Evolutionary conservation across 140 eudicot species (phyloP).

Genomic region (Cichorium intybus): DNA sequence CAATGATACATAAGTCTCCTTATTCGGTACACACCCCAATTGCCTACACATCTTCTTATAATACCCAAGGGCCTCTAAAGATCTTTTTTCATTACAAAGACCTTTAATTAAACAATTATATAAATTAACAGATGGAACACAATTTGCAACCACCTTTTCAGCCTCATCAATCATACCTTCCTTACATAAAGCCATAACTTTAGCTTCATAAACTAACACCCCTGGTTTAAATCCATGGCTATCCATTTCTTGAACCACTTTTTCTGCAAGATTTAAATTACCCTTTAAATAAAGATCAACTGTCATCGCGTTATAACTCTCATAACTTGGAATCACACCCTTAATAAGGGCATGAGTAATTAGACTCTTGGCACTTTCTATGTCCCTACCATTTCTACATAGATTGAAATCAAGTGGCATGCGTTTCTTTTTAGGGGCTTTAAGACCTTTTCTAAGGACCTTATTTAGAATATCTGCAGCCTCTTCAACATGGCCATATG

Average conservation of each 20-base stretch:
- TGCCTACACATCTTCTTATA: conserved; percentile 55
- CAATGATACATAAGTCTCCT: conserved; percentile 56
- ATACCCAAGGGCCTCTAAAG: conserved; percentile 43
- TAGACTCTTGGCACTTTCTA: conserved; percentile 45
- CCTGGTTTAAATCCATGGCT: conserved; percentile 56
- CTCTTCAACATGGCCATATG: conserved; percentile 60
- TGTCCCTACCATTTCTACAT: conserved; percentile 39
- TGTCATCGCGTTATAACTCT: conserved; percentile 66
- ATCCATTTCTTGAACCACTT: conserved; percentile 69
- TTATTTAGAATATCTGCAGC: conserved; percentile 73
- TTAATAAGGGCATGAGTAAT: conserved; percentile 67
- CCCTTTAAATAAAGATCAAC: conserved; percentile 62
- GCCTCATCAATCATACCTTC: conserved; percentile 55
- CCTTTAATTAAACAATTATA: conserved; percentile 66
- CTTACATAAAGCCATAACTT: conserved; percentile 61
- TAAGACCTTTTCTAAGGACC: conserved; percentile 79
- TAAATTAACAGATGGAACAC: conserved; percentile 60
- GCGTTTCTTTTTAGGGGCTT: conserved; percentile 57
- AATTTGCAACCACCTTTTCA: conserved; percentile 50
- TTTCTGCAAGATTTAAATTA: conserved; percentile 46
- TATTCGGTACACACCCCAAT: conserved; percentile 59
- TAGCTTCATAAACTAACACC: conserved; percentile 60
- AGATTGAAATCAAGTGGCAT: conserved; percentile 53
- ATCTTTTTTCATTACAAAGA: conserved; percentile 48
- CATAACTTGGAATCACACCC: conserved; percentile 72